Percentiles rank a stretch among this genome's conserved stretches.
phyloP scores from a whole-genome alignment of 345 rosid species.

The Populus nigra region DNA sequence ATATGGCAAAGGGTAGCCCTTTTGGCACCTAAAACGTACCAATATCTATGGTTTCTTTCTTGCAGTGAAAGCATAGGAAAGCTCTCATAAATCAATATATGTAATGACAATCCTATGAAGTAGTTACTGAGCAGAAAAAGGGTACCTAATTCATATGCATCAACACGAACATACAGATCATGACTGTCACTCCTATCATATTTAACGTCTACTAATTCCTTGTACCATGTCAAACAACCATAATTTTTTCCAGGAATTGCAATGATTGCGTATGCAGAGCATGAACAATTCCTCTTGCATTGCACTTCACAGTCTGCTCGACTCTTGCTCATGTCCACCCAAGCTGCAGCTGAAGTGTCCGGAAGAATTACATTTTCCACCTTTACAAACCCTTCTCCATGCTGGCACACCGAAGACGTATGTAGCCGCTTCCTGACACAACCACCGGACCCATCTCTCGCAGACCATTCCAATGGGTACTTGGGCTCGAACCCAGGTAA shows the following conservation, averaged over 20 bases:
- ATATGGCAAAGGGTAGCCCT: too few species aligned
- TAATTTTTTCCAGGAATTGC: background rate
- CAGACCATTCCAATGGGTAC: background rate
- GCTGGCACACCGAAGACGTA: background rate
- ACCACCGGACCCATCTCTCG: conserved; percentile 8
- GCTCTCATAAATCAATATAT: too few species aligned
- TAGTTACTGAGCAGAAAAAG: too few species aligned
- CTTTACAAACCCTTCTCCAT: background rate
- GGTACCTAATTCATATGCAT: conserved; percentile 17
- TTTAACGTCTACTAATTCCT: conserved; percentile 1
- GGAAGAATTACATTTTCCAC: background rate
- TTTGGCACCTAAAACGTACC: too few species aligned
- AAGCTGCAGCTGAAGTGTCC: background rate
- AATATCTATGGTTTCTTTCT: too few species aligned
- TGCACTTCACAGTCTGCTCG: background rate
- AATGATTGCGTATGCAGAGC: conserved; percentile 6
- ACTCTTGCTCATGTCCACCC: background rate
- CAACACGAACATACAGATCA: conserved; percentile 9
- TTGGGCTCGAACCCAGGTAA: conserved; percentile 19
- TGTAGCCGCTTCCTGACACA: conserved; percentile 9
- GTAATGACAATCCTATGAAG: too few species aligned
- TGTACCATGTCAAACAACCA: conserved; percentile 19
- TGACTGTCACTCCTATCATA: background rate
- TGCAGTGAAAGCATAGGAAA: too few species aligned
- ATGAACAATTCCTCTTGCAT: conserved; percentile 11